phyloP scores from a whole-genome alignment of 169 alveolate species.

The Plasmodium malariae region DNA sequence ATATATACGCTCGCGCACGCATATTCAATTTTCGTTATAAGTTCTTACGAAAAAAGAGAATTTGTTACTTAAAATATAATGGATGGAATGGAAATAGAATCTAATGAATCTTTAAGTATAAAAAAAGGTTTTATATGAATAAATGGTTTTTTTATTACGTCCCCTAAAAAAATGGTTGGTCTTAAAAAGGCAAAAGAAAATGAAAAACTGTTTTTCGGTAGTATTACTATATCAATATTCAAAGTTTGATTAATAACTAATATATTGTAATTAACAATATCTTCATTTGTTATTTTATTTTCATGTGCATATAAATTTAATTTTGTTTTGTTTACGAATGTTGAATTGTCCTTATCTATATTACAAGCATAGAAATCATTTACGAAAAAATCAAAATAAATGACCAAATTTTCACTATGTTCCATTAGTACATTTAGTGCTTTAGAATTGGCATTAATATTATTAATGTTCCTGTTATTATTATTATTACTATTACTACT shows the following conservation, averaged over 20 bases:
- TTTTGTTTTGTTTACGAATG: constrained; percentile 57
- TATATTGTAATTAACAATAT: constrained; percentile 37
- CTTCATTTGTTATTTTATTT: constrained; percentile 47
- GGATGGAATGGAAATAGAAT: constrained; percentile 50
- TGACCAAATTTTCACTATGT: constrained; percentile 20
- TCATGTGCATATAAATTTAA: constrained; percentile 67
- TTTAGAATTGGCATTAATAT: constrained; percentile 31
- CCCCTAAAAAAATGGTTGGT: constrained; percentile 47
- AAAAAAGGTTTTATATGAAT: constrained; percentile 61
- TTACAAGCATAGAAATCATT: constrained; percentile 72
- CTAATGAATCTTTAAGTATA: constrained; percentile 58
- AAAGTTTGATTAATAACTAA: constrained; percentile 44
- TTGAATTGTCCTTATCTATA: constrained; percentile 21
- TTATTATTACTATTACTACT: too few relatives aligned
- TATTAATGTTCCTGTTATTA: too few relatives aligned
- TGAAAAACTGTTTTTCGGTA: constrained; percentile 36
- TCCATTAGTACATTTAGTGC: constrained; percentile 15
- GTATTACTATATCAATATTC: constrained; percentile 26
- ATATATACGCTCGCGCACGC: neutral
- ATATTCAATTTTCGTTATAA: neutral
- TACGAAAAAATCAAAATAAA: constrained; percentile 71
- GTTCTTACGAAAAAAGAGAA: neutral
- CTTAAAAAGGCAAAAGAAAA: constrained; percentile 40
- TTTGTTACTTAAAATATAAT: constrained; percentile 27
- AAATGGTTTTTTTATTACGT: constrained; percentile 61